Evolutionary conservation across 1,284 basidiomycete genomes (phyloP).

Genomic region (Thecaphora frezii): DNA sequence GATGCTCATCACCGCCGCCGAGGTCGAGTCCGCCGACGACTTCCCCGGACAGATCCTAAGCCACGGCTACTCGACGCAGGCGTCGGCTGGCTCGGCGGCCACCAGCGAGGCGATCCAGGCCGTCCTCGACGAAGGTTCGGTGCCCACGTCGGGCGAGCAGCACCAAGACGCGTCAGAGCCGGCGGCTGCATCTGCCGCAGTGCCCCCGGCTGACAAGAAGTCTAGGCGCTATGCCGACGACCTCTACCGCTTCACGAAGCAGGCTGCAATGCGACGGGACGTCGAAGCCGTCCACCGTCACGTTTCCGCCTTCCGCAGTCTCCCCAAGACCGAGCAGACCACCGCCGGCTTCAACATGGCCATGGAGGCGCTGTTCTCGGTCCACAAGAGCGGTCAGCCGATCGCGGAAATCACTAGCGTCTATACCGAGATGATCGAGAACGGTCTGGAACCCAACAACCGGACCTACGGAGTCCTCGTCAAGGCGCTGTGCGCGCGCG

Average conservation of each 20-base stretch:
- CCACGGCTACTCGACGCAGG: background rate
- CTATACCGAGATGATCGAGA: slow-evolving; percentile 76
- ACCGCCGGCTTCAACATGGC: slow-evolving; percentile 69
- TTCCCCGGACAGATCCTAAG: too few relatives aligned
- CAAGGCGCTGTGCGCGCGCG: slow-evolving; percentile 71
- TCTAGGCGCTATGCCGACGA: slow-evolving; percentile 3
- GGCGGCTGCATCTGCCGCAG: background rate
- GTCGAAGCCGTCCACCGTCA: slow-evolving; percentile 7
- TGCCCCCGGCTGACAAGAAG: too few relatives aligned
- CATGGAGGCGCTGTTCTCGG: slow-evolving; percentile 65
- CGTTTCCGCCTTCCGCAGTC: slow-evolving; percentile 39
- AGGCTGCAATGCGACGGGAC: slow-evolving; percentile 15
- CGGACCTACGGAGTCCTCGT: slow-evolving; percentile 74
- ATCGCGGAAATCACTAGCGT: slow-evolving; percentile 69
- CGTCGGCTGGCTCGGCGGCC: too few relatives aligned
- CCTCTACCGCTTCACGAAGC: slow-evolving; percentile 14
- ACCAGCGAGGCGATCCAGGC: background rate
- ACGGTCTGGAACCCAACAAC: slow-evolving; percentile 69
- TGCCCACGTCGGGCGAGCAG: background rate
- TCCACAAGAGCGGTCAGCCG: slow-evolving; percentile 66
- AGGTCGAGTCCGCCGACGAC: background rate
- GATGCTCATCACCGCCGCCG: slow-evolving; percentile 15
- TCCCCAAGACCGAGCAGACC: slow-evolving; percentile 37
- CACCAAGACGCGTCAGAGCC: too few relatives aligned
- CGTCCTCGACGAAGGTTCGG: background rate